A percentile compares a stretch with the other conserved stretches of the same genome.
These are phyloP conservation scores for Diaporthe sp. DNA, from an alignment of 2,329 filamentous ascomycete species.

Conservation along the genomic window DNA sequence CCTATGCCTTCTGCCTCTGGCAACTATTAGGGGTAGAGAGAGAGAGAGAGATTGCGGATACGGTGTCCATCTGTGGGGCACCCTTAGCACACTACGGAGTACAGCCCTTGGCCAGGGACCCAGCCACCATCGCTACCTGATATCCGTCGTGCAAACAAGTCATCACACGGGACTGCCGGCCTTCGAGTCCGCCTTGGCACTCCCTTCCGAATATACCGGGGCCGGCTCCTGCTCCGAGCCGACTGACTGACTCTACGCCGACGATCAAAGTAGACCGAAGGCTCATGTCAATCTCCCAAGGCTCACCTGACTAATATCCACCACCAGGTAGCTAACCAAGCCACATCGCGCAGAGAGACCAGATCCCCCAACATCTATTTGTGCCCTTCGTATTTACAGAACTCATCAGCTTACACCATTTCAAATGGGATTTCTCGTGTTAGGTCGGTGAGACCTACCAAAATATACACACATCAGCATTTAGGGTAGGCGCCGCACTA, in stretches of 20 bases:
- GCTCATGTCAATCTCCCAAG: background rate
- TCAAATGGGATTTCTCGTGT: background rate
- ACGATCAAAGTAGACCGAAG: background rate
- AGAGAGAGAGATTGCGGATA: background rate
- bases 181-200: background rate
- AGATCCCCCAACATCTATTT: background rate
- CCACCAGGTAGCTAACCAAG: no score
- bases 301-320: no score
- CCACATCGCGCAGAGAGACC: background rate
- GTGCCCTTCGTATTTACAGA: background rate
- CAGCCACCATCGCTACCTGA: constrained; percentile 20
- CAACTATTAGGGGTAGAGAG: no score
- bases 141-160: background rate
- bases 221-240: background rate
- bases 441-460: no score
- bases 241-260: background rate
- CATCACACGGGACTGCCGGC: no score
- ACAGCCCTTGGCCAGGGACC: background rate
- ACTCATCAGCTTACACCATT: background rate
- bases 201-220: background rate
- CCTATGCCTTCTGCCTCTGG: no score
- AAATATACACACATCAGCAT: background rate
- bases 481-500: background rate
- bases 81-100: background rate
- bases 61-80: background rate